A percentile compares a stretch with the other conserved stretches of the same genome.
These are phyloP conservation scores for Lithospermum erythrorhizon DNA, from an alignment of 257 asterid species.

Conservation along the genomic window DNA sequence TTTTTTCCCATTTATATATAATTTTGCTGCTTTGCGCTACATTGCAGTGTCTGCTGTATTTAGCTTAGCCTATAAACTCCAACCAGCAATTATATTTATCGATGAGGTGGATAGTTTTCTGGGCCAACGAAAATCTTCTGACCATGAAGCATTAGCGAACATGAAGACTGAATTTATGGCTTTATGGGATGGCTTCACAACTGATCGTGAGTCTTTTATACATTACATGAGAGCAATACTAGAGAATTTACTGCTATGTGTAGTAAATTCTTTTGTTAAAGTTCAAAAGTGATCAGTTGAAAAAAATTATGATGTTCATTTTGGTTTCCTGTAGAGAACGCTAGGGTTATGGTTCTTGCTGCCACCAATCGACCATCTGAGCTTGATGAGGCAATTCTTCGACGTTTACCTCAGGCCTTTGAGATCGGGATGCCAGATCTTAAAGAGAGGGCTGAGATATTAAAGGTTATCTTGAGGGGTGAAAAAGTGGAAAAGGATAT, in stretches of 20 bases:
- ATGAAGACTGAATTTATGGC: conserved; percentile 99
- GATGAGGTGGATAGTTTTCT: conserved; percentile 96
- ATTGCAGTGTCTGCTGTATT: conserved; percentile 87
- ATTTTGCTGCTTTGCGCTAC: background rate
- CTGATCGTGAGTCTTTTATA: conserved; percentile 52
- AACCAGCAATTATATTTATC: conserved; percentile 96
- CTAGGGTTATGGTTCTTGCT: conserved; percentile 92
- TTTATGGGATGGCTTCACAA: conserved; percentile 98
- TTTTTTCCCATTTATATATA: background rate
- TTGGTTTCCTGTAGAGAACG: conserved; percentile 35
- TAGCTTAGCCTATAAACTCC: conserved; percentile 87
- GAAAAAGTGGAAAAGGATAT: conserved; percentile 59
- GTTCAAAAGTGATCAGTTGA: background rate
- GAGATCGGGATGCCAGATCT: conserved; percentile 72
- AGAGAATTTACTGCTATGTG: background rate
- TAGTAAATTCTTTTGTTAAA: no score
- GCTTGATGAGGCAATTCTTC: conserved; percentile 94
- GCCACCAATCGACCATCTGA: conserved; percentile 98
- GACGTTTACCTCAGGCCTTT: conserved; percentile 94
- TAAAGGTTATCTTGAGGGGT: conserved; percentile 73
- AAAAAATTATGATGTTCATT: background rate
- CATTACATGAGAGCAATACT: background rate
- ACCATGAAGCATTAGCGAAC: conserved; percentile 73
- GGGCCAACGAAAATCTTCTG: conserved; percentile 83
- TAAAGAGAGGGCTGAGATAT: conserved; percentile 56